Conservation (phyloP, 306 rosid species). For the Dryas drummondii region DNA sequence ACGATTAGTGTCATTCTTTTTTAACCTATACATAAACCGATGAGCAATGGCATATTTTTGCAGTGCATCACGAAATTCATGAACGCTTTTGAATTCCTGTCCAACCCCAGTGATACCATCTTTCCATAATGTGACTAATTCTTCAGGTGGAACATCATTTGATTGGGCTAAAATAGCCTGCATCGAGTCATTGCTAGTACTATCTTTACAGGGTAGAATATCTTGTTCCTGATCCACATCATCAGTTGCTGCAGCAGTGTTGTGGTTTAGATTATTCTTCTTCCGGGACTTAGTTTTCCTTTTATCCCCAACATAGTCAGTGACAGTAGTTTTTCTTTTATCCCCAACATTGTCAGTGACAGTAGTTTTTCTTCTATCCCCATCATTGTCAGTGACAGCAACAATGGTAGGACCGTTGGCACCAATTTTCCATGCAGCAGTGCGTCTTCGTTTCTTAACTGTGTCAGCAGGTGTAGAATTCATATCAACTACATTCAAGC, state of each 20-base stretch:
- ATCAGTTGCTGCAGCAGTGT: conserved; percentile 11
- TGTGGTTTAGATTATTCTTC: conserved; percentile 22
- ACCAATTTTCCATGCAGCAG: conserved; percentile 38
- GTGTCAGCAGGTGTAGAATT: conserved; percentile 54
- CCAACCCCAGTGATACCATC: conserved; percentile 45
- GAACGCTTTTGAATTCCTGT: conserved; percentile 49
- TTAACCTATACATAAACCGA: conserved; percentile 48
- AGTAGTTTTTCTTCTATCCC: conserved; percentile 1
- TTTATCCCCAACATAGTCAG: conserved; percentile 30
- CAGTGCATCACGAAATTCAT: conserved; percentile 53
- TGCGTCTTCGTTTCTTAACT: conserved; percentile 55
- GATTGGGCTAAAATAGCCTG: conserved; percentile 4
- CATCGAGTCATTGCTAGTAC: conserved; percentile 10
- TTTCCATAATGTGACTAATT: conserved; percentile 46
- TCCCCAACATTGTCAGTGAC: conserved; percentile 23
- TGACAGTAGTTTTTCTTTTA: conserved; percentile 26
- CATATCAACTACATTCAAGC: conserved; percentile 29
- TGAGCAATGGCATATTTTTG: conserved; percentile 55
- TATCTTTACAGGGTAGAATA: conserved; percentile 8
- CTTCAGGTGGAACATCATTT: conserved; percentile 37
- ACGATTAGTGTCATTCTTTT: conserved; percentile 50
- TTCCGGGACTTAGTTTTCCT: conserved; percentile 23
- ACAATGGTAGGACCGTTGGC: conserved; percentile 31
- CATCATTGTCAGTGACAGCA: conserved; percentile 19
- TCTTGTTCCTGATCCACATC: conserved; percentile 16